A percentile compares a stretch with the other conserved stretches of the same genome.
phyloP scores from a whole-genome alignment of 306 rosid species.

The Sicyos edulis region DNA sequence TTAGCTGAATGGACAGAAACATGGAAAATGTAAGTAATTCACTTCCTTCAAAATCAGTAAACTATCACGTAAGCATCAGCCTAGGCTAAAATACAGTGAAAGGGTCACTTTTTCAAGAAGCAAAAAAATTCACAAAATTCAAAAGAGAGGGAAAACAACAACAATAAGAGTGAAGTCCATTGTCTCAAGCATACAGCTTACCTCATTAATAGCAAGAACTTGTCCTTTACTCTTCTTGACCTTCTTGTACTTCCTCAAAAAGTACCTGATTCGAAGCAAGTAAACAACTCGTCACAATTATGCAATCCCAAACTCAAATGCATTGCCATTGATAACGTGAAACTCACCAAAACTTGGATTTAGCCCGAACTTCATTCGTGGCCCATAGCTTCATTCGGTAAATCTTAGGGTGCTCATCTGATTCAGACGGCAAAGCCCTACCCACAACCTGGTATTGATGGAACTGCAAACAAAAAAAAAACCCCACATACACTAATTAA shows the following conservation, averaged over 20 bases:
- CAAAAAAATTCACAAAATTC: not conserved
- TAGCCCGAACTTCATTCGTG: conserved; percentile 90
- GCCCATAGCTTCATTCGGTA: conserved; percentile 96
- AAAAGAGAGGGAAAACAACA: not conserved
- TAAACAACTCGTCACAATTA: not conserved
- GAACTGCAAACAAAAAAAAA: not conserved
- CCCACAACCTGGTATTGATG: not conserved
- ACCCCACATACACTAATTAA: not conserved
- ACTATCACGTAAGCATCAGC: not conserved
- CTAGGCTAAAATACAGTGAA: not conserved
- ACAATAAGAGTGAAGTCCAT: not conserved
- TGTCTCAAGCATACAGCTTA: not conserved
- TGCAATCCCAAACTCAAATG: not conserved
- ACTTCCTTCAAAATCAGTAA: not conserved
- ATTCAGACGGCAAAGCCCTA: not conserved
- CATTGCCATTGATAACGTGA: not conserved
- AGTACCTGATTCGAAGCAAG: conserved; percentile 43
- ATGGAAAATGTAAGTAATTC: not conserved
- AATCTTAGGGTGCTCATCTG: conserved; percentile 57
- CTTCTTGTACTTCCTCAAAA: conserved; percentile 82
- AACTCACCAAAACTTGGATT: conserved; percentile 79
- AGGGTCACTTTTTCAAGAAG: not conserved
- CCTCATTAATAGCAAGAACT: conserved; percentile 63
- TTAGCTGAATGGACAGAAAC: not conserved
- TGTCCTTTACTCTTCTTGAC: conserved; percentile 87